Percentiles rank a stretch among this genome's conserved stretches.
Evolutionary conservation across 1,284 basidiomycete genomes (phyloP).

Genomic region (Heterobasidion irregulare): DNA sequence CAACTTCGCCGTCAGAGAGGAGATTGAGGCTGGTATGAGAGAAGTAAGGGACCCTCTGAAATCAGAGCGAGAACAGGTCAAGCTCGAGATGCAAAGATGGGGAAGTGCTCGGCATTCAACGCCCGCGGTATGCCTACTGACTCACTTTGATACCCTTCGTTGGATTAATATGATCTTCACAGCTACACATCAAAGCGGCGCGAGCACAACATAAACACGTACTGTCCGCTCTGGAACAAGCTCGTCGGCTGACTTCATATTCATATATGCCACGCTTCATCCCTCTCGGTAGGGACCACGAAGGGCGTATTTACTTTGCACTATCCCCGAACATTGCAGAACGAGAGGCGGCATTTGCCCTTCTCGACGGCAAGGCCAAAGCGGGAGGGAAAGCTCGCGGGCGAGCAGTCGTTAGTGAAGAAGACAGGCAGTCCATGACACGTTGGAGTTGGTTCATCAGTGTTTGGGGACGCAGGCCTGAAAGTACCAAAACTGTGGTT

Average conservation of each 20-base stretch:
- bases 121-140: neutral
- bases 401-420: slow-evolving; percentile 23
- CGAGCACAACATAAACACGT: slow-evolving; percentile 23
- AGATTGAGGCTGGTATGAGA: slow-evolving; percentile 45
- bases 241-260: slow-evolving; percentile 17
- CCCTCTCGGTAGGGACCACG: slow-evolving; percentile 27
- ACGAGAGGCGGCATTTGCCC: slow-evolving; percentile 21
- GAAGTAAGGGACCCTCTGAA: slow-evolving; percentile 40
- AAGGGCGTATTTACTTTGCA: slow-evolving; percentile 28
- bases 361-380: slow-evolving; percentile 19
- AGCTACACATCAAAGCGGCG: slow-evolving; percentile 18
- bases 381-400: slow-evolving; percentile 19
- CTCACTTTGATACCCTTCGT: neutral
- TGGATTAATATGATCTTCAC: neutral
- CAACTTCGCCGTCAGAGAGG: slow-evolving; percentile 41
- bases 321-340: slow-evolving; percentile 22
- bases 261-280: slow-evolving; percentile 22
- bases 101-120: slow-evolving; percentile 9
- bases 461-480: slow-evolving; percentile 39
- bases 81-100: slow-evolving; percentile 37
- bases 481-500: neutral
- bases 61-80: slow-evolving; percentile 41
- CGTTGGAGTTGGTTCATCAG: slow-evolving; percentile 71
- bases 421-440: slow-evolving; percentile 37
- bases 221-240: slow-evolving; percentile 22